Conservation (phyloP, 148 eudicot species). For the Nepenthes gracilis region DNA sequence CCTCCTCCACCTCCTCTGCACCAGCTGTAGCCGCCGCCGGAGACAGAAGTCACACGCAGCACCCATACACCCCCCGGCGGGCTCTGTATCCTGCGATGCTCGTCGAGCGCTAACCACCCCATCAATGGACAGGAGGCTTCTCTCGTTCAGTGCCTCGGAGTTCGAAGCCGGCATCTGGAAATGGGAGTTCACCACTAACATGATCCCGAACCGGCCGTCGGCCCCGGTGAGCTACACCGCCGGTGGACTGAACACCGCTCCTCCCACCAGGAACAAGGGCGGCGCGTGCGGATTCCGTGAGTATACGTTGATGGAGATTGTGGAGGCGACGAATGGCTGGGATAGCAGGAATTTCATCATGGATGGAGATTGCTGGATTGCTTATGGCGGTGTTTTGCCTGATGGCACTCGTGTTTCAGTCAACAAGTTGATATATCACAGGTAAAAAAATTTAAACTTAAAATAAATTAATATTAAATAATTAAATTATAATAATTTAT, state of each 20-base stretch:
- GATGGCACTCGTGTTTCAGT: conserved; percentile 15
- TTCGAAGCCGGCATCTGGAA: conserved; percentile 6
- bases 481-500: too few relatives aligned
- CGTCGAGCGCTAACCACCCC: background rate
- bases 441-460: too few relatives aligned
- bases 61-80: background rate
- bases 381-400: conserved; percentile 24
- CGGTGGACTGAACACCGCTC: background rate
- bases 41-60: background rate
- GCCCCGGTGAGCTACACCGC: background rate
- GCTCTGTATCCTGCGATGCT: background rate
- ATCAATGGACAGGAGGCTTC: conserved; percentile 15
- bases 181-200: background rate
- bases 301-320: conserved; percentile 18
- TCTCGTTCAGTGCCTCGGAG: conserved; percentile 17
- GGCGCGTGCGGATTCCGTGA: background rate
- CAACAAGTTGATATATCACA: background rate
- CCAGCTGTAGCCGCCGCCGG: background rate
- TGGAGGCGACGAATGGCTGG: conserved; percentile 25
- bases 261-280: background rate
- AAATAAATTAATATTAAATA: too few relatives aligned
- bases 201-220: background rate
- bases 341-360: conserved; percentile 25
- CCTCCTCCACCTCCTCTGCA: background rate
- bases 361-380: conserved; percentile 24